A percentile compares a stretch with the other conserved stretches of the same genome.
Evolutionary conservation across 257 asterid genomes (phyloP).

Genomic region (Prunella vulgaris): DNA sequence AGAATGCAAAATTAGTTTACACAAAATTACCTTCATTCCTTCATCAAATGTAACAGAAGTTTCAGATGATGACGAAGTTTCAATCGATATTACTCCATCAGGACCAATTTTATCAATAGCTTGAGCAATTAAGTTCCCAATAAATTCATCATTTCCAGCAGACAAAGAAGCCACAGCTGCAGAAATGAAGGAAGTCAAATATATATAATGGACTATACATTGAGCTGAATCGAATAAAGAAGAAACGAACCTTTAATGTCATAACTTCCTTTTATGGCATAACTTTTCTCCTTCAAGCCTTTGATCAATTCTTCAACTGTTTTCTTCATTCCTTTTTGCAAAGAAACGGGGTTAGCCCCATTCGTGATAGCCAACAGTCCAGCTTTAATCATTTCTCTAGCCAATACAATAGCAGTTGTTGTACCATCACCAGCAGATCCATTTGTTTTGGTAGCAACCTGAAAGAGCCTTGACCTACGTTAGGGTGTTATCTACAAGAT

Average conservation of each 20-base stretch:
- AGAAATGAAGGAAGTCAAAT: slow-evolving; percentile 13
- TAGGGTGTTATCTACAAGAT: slow-evolving; percentile 10
- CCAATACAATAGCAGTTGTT: slow-evolving; percentile 86
- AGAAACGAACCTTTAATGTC: slow-evolving; percentile 62
- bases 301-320: slow-evolving; percentile 57
- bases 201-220: not conserved
- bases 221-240: not conserved
- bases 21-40: slow-evolving; percentile 85
- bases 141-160: slow-evolving; percentile 85
- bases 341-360: slow-evolving; percentile 84
- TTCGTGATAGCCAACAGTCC: slow-evolving; percentile 75
- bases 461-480: slow-evolving; percentile 19
- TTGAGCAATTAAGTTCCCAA: slow-evolving; percentile 79
- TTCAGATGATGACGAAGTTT: slow-evolving; percentile 77
- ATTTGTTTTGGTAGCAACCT: slow-evolving; percentile 88
- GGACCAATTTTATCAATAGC: slow-evolving; percentile 88
- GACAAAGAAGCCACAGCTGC: slow-evolving; percentile 93
- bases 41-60: slow-evolving; percentile 76
- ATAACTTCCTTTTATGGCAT: slow-evolving; percentile 57
- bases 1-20: not conserved
- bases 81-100: slow-evolving; percentile 79
- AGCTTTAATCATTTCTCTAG: slow-evolving; percentile 77
- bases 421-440: slow-evolving; percentile 92
- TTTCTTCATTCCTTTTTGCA: slow-evolving; percentile 83
- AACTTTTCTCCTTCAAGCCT: slow-evolving; percentile 54